Percentiles rank a stretch among this genome's conserved stretches.
phyloP scores from a whole-genome alignment of 2,329 filamentous ascomycete species.

The Onygena corvina region DNA sequence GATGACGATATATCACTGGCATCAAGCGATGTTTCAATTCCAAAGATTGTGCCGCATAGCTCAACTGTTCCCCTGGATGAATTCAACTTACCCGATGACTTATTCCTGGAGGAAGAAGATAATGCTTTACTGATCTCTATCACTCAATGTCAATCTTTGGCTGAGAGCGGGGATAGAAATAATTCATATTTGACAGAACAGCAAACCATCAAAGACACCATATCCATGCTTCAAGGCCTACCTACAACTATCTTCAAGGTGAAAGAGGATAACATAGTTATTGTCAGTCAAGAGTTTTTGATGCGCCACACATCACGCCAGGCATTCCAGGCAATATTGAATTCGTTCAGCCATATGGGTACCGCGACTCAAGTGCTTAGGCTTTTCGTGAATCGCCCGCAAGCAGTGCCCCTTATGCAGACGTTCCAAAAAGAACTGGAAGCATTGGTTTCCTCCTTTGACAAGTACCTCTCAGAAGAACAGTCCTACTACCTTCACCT shows the following conservation, averaged over 20 bases:
- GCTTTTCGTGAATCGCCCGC: conserved; percentile 35
- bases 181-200: conserved; percentile 50
- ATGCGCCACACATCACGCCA: conserved; percentile 25
- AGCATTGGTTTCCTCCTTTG: conserved; percentile 46
- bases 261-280: conserved; percentile 25
- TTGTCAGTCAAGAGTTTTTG: conserved; percentile 29
- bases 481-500: conserved; percentile 51
- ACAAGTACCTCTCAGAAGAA: conserved; percentile 45
- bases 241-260: conserved; percentile 61
- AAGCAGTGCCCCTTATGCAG: conserved; percentile 51
- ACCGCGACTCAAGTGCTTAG: conserved; percentile 38
- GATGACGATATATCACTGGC: conserved; percentile 29
- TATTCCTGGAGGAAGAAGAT: conserved; percentile 25
- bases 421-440: conserved; percentile 57
- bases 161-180: conserved; percentile 17
- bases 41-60: conserved; percentile 21
- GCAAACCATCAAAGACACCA: conserved; percentile 59
- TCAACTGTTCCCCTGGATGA: conserved; percentile 22
- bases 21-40: conserved; percentile 24
- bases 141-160: conserved; percentile 21
- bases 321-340: conserved; percentile 25
- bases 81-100: conserved; percentile 25
- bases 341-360: conserved; percentile 40
- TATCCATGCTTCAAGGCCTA: conserved; percentile 76
- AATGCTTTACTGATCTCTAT: conserved; percentile 30